Evolutionary conservation across 441 rosid species (phyloP), one percentile per base, ranked within the genome.

Genomic region (Euphorbia corollata): DNA sequence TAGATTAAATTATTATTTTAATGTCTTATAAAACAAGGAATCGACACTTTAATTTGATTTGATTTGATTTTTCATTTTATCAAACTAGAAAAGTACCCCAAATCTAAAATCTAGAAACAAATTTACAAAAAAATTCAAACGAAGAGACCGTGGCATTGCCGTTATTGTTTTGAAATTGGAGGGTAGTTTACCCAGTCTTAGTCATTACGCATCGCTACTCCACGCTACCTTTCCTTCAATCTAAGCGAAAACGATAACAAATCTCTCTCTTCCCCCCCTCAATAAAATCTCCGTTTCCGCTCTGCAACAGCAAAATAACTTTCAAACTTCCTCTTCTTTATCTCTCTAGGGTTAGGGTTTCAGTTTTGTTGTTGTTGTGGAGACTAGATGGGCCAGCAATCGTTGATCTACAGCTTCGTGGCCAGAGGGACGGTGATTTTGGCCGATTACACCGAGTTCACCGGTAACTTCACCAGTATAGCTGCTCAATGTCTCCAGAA

Each of bases 401-500:
- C 86, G 78, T 72, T 88, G 86, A 88, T 88, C 82, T 88, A 88
- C 84, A 78, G 89, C 78, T 84, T 84, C 64, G 89, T 84, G 65
- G 86, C 94, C 19, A 82, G 94, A 34, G 94, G 94, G 27, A 76
- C 88, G 24, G 88, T 82, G 66, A 74, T 88, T 4, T 63, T 88
- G 69, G 88, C 85, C 5, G 94, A 86, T 68, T 88, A 74, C 86
- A 86, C 91, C 20, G 91, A 88, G 67, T 88, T 88, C 73, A 72
- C 83, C 63, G 91, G 94, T 1, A 88, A 86, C 73, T 88, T 88
- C 86, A 81, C 85, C 50, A 50, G 75, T 74, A 76, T 88, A 64
- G 94, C 94, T 39, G 79, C 80, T 16, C 94, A 88, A 83, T 88
- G 91, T 56, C 91, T 88, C 48, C 91, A 84, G 76, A 87, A 88